Percentiles rank a stretch among this genome's conserved stretches.
phyloP scores from a whole-genome alignment of 352 stramenopile genomes.

The Globisporangium canariense region DNA sequence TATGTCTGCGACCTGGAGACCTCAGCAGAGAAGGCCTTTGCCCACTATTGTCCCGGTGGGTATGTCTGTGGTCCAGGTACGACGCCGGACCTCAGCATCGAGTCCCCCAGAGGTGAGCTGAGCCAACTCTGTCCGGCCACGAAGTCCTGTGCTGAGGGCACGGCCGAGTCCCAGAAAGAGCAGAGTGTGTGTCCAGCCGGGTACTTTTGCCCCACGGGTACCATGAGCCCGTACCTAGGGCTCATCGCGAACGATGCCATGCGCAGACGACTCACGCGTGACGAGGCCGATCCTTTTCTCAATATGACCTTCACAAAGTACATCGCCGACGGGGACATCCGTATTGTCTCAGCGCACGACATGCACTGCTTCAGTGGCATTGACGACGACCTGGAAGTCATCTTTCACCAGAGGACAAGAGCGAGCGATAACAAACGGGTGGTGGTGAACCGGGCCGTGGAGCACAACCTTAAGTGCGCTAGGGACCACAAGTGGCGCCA shows the following conservation, averaged over 20 bases:
- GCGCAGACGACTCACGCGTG: conserved; percentile 52
- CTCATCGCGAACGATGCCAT: conserved; percentile 90
- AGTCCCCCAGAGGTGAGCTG: conserved; percentile 88
- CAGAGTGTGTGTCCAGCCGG: conserved; percentile 78
- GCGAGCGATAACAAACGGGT: conserved; percentile 4
- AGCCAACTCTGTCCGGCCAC: conserved; percentile 86
- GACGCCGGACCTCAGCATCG: conserved; percentile 90
- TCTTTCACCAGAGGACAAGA: conserved; percentile 31
- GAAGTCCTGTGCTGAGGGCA: conserved; percentile 87
- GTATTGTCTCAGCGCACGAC: conserved; percentile 88
- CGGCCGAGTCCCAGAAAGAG: conserved; percentile 79
- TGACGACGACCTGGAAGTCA: conserved; percentile 68
- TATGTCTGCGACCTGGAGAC: conserved; percentile 94
- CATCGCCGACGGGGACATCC: conserved; percentile 85
- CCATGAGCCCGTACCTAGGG: conserved; percentile 82
- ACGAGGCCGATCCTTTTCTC: conserved; percentile 75
- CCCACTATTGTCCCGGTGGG: conserved; percentile 82
- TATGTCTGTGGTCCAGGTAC: conserved; percentile 94
- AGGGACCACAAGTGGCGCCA: conserved; percentile 94
- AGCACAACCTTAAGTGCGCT: conserved; percentile 81
- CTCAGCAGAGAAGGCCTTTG: conserved; percentile 70
- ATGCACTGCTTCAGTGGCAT: conserved; percentile 89
- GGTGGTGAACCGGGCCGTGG: conserved; percentile 61
- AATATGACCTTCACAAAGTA: conserved; percentile 84
- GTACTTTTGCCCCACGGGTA: conserved; percentile 96